Evolutionary conservation across 495 filamentous ascomycete genomes (phyloP), one percentile per base, ranked within the genome.

Genomic region (Lasiosphaeriaceae sp.): DNA sequence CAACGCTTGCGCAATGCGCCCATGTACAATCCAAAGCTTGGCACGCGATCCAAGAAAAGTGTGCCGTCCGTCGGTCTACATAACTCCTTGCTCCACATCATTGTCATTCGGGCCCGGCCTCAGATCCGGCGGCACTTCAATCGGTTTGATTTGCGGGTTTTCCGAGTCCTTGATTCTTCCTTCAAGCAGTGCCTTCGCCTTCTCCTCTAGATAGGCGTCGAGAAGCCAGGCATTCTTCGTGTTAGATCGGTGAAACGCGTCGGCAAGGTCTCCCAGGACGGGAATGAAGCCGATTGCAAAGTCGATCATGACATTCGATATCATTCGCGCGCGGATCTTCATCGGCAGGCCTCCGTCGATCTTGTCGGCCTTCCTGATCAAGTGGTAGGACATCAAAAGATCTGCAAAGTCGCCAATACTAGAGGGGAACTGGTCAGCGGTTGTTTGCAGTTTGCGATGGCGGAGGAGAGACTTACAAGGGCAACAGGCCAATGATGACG

Each of bases 271-370:
- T 19, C 94, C 94, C 6, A 96, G 52, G 59, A 97, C 82, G 0
- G 94, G 94, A 19, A 96, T 75, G 8, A 98, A 74, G 14, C 94
- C 94, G 43, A 96, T 77, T 51, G 83, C 62, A 59, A 95, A 89
- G 69, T 97, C 94, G 24, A 92, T 50, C 2, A 84, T 47, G 45
- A 97, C 79, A 69, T 95, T 90, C 55, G 89, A 68, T 51, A 89
- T 54, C 93, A 97, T 96, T 63, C 75, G 73, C n/a, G 66, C 68
- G 41, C 71, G 74, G 34, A 92, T 64, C 1, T 57, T 54, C 17
- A 64, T 46, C 4, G 85, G 86, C 24, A 96, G 83, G 7, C 85
- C 84, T 54, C 89, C 89, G 47, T 93, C 84, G 35, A 96, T 76
- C 24, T 81, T 79, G 19, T 77, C 72, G 66, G 87, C 90, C 2